These are phyloP conservation scores for Chlamydomonas asymmetrica DNA, from an alignment of 139 green algal species.

Conservation along the genomic window DNA sequence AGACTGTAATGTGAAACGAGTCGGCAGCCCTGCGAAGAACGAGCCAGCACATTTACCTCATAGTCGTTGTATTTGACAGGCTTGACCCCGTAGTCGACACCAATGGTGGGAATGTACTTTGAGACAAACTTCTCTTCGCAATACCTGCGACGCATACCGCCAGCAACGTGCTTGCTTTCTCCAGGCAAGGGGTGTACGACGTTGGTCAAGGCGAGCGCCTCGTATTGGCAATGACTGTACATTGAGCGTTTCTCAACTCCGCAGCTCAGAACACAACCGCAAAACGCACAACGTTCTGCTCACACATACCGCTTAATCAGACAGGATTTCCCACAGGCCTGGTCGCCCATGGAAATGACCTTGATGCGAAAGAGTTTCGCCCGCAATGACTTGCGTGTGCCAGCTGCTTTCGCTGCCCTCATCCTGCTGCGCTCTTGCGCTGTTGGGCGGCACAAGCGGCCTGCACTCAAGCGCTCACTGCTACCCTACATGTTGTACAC, in stretches of 20 bases:
- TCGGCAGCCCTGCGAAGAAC: neutral
- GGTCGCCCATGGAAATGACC: constrained; percentile 68
- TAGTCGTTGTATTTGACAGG: constrained; percentile 52
- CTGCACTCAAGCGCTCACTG: no score
- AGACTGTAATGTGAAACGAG: neutral
- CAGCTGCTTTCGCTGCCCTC: constrained; percentile 36
- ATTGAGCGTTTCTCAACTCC: no score
- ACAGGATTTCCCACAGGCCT: constrained; percentile 66
- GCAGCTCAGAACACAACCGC: no score
- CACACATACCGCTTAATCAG: constrained; percentile 64
- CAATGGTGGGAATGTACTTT: constrained; percentile 74
- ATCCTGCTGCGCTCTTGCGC: no score
- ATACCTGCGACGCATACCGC: constrained; percentile 44
- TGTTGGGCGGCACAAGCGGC: no score
- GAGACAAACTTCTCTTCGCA: constrained; percentile 72
- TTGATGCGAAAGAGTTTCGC: constrained; percentile 57
- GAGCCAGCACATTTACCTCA: constrained; percentile 37
- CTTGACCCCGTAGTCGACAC: constrained; percentile 76
- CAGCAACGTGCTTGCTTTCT: neutral
- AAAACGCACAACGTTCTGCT: neutral
- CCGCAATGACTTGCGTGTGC: constrained; percentile 18
- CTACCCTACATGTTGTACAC: no score
- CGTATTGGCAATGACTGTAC: no score
- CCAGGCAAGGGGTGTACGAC: neutral
- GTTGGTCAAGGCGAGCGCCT: neutral